A percentile compares a stretch with the other conserved stretches of the same genome.
These are phyloP conservation scores for Jatropha podagrica DNA, from an alignment of 441 rosid species.

Conservation along the genomic window DNA sequence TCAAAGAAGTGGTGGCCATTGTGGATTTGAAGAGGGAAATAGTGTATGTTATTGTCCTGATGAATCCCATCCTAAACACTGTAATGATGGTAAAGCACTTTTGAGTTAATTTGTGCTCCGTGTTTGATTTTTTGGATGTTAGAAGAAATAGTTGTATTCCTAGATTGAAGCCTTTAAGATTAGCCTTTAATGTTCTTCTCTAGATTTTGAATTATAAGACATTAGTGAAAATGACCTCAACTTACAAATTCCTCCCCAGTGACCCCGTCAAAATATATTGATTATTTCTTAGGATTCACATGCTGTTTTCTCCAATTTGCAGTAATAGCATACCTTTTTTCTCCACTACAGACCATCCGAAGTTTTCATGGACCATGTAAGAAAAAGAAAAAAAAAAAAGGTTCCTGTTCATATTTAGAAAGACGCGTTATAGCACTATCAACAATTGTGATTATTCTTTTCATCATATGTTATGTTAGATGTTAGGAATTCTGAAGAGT, in stretches of 20 bases:
- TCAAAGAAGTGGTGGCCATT: slow-evolving; percentile 32
- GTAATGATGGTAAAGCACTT: slow-evolving; percentile 23
- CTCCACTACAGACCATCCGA: neutral
- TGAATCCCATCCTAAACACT: slow-evolving; percentile 21
- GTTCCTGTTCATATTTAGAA: neutral
- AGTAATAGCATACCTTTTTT: neutral
- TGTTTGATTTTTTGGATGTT: neutral
- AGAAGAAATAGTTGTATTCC: neutral
- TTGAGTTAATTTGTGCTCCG: neutral
- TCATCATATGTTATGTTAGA: neutral
- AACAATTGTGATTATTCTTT: neutral
- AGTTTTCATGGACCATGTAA: neutral
- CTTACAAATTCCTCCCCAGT: neutral
- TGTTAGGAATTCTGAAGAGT: neutral
- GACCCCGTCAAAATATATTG: neutral
- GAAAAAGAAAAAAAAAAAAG: neutral
- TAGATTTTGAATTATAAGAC: neutral
- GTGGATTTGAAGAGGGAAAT: slow-evolving; percentile 27
- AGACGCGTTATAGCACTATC: neutral
- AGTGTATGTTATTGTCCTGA: slow-evolving; percentile 33
- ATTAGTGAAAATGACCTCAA: neutral
- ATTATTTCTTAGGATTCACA: neutral
- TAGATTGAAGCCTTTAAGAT: neutral
- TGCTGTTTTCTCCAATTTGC: neutral
- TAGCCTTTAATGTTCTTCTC: neutral